phyloP scores from a whole-genome alignment of 805 yeast genomes.

The Wickerhamiella azyma region DNA sequence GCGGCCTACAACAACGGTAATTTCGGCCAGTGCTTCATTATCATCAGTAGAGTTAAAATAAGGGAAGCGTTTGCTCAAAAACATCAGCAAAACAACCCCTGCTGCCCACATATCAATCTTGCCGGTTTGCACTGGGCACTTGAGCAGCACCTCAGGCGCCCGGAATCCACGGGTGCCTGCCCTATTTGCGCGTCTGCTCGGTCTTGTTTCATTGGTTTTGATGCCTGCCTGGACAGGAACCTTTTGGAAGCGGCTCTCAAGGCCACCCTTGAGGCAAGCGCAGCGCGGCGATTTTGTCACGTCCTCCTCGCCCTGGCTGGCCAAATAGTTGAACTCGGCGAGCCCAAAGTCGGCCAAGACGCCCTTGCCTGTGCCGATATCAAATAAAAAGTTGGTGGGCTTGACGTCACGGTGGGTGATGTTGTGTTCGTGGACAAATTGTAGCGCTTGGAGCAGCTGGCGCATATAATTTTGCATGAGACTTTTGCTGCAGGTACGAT shows the following conservation, averaged over 20 bases:
- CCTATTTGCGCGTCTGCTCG: slow-evolving; percentile 85
- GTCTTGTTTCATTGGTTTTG: slow-evolving; percentile 74
- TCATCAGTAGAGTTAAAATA: slow-evolving; percentile 91
- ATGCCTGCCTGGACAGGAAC: slow-evolving; percentile 43
- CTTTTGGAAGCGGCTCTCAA: slow-evolving; percentile 20
- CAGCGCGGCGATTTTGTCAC: slow-evolving; percentile 6
- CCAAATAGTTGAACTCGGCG: slow-evolving; percentile 46
- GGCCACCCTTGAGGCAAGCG: slow-evolving; percentile 10
- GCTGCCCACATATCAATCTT: slow-evolving; percentile 88
- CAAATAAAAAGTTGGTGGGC: slow-evolving; percentile 64
- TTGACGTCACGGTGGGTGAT: slow-evolving; percentile 89
- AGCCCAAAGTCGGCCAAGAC: slow-evolving; percentile 85
- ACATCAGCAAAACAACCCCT: slow-evolving; percentile 72
- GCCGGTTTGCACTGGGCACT: slow-evolving; percentile 70
- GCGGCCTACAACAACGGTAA: slow-evolving; percentile 68
- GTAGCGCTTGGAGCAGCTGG: slow-evolving; percentile 65
- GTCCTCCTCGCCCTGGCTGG: slow-evolving; percentile 3
- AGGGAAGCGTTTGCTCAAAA: slow-evolving; percentile 72
- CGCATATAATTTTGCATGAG: slow-evolving; percentile 73
- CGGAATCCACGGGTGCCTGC: slow-evolving; percentile 95
- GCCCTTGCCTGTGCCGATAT: slow-evolving; percentile 54
- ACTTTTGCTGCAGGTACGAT: slow-evolving; percentile 58
- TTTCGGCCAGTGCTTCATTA: slow-evolving; percentile 76
- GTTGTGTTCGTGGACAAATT: slow-evolving; percentile 58
- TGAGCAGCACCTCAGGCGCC: slow-evolving; percentile 84